Conservation (phyloP, 768 basidiomycete species). For the Kwoniella sp. region DNA sequence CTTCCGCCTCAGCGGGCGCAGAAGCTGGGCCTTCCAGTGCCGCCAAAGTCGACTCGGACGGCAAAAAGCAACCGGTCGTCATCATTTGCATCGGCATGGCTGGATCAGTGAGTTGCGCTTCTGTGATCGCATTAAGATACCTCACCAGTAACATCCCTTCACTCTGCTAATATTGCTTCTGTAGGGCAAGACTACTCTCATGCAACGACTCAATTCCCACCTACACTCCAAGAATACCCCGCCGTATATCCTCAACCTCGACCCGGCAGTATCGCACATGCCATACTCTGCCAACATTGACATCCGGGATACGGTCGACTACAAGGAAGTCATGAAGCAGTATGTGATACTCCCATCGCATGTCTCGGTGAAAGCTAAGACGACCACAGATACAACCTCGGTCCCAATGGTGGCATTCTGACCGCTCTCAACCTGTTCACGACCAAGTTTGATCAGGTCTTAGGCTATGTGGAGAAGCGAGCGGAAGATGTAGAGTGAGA, state of each 20-base stretch:
- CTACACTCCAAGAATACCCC: slow-evolving; percentile 64
- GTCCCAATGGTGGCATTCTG: slow-evolving; percentile 95
- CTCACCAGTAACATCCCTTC: not conserved
- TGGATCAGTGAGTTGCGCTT: slow-evolving; percentile 62
- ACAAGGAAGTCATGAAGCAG: slow-evolving; percentile 99
- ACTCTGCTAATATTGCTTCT: not conserved
- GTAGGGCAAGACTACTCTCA: slow-evolving; percentile 89
- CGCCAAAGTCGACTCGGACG: not conserved
- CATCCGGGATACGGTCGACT: slow-evolving; percentile 94
- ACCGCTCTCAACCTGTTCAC: slow-evolving; percentile 97
- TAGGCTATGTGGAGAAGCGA: slow-evolving; percentile 83
- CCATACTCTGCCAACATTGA: slow-evolving; percentile 97
- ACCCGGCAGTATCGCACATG: slow-evolving; percentile 86
- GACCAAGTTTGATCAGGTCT: slow-evolving; percentile 96
- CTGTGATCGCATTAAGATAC: not conserved
- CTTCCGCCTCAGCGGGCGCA: too few species aligned
- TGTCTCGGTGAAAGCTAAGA: not conserved
- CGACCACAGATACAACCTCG: slow-evolving; percentile 78
- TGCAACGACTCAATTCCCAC: slow-evolving; percentile 89
- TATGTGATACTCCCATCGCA: slow-evolving; percentile 54
- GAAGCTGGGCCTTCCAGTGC: slow-evolving; percentile 9
- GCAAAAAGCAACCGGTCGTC: slow-evolving; percentile 60
- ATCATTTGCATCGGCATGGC: slow-evolving; percentile 95
- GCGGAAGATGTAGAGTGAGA: slow-evolving; percentile 81
- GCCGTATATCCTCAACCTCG: slow-evolving; percentile 95